These are phyloP conservation scores for Austroboletus niveus DNA, from an alignment of 1,284 basidiomycete species.

Conservation along the genomic window DNA sequence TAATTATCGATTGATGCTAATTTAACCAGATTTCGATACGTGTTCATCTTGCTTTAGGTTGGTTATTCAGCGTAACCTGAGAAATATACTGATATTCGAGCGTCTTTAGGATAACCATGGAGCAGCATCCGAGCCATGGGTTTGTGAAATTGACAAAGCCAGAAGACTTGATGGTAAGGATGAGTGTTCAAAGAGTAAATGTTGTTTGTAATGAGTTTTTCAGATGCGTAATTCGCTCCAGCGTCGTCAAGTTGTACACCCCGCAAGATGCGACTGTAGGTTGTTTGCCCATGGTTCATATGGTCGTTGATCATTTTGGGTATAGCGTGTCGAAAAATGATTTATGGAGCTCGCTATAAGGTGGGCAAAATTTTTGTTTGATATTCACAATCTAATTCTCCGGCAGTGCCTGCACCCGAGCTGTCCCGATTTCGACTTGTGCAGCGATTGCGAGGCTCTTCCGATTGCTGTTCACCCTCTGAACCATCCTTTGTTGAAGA, in stretches of 20 bases:
- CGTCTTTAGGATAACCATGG: conserved; percentile 51
- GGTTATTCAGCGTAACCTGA: conserved; percentile 9
- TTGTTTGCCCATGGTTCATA: neutral
- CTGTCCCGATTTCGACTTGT: conserved; percentile 85
- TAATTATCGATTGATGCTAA: conserved; percentile 8
- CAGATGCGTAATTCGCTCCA: conserved; percentile 26
- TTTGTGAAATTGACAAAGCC: conserved; percentile 67
- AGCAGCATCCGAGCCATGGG: conserved; percentile 76
- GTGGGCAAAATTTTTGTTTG: conserved; percentile 31
- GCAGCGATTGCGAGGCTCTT: conserved; percentile 75
- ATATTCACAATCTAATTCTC: conserved; percentile 7
- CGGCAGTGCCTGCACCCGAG: conserved; percentile 75
- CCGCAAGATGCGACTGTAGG: conserved; percentile 53
- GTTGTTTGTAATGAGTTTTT: neutral
- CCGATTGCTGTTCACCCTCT: conserved; percentile 76
- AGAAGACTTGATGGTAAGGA: conserved; percentile 53
- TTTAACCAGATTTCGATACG: conserved; percentile 60
- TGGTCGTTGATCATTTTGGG: neutral
- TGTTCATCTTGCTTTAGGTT: conserved; percentile 71
- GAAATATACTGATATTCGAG: conserved; percentile 2
- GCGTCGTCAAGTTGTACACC: conserved; percentile 34
- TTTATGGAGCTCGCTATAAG: conserved; percentile 72
- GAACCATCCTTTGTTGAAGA: conserved; percentile 79
- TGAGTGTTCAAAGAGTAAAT: neutral
- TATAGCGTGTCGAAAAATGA: conserved; percentile 51